Conservation (phyloP, 352 stramenopile genomes). For the Albugo candida region DNA sequence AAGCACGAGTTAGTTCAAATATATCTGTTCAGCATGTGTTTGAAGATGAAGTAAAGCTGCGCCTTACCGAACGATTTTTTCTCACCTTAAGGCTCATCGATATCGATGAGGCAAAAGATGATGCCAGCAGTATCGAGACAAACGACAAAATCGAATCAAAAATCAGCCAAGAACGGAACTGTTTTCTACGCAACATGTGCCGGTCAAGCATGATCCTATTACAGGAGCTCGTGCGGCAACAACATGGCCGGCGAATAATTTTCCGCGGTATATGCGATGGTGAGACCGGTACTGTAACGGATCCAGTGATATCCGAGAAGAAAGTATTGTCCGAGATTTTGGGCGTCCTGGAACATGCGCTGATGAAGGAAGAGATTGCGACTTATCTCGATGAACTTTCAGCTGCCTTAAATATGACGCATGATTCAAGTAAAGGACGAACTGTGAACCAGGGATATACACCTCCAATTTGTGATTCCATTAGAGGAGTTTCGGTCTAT, state of each 20-base stretch:
- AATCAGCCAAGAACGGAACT: slow-evolving; percentile 9
- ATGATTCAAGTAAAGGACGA: slow-evolving; percentile 19
- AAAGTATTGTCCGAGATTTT: slow-evolving; percentile 20
- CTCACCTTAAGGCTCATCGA: slow-evolving; percentile 56
- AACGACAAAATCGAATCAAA: background rate
- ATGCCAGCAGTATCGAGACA: background rate
- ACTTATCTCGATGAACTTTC: slow-evolving; percentile 52
- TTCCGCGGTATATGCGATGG: slow-evolving; percentile 13
- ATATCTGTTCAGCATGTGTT: slow-evolving; percentile 59
- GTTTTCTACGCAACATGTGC: slow-evolving; percentile 42
- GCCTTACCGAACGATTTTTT: slow-evolving; percentile 53
- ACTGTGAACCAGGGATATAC: slow-evolving; percentile 22
- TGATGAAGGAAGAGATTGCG: slow-evolving; percentile 59
- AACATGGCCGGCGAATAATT: slow-evolving; percentile 53
- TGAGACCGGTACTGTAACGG: slow-evolving; percentile 23
- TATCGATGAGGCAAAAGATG: background rate
- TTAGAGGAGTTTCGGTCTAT: slow-evolving; percentile 53
- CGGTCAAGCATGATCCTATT: slow-evolving; percentile 48
- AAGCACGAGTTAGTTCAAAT: slow-evolving; percentile 5
- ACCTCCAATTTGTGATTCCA: slow-evolving; percentile 55
- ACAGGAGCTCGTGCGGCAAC: slow-evolving; percentile 62
- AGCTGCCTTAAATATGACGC: slow-evolving; percentile 36
- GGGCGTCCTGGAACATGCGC: slow-evolving; percentile 42
- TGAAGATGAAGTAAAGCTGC: slow-evolving; percentile 62
- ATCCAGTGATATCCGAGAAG: slow-evolving; percentile 19